Conservation (phyloP, 768 basidiomycete species). For the Phylloporus scabripes region DNA sequence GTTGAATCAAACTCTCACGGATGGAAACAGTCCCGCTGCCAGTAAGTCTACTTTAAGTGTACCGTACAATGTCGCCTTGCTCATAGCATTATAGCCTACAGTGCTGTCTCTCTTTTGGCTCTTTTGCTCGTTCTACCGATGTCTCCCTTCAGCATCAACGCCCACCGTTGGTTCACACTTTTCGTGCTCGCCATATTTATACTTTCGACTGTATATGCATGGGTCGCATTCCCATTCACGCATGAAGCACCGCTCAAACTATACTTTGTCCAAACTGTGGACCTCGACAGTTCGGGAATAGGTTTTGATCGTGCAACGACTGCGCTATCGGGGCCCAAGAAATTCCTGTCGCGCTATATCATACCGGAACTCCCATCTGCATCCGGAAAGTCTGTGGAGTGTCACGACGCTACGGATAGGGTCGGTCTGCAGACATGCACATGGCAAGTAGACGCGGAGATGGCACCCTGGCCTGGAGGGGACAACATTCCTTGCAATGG, state of each 20-base stretch:
- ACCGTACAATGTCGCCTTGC: neutral
- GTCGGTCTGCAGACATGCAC: conserved; percentile 42
- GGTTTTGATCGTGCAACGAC: conserved; percentile 35
- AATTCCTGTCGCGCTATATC: conserved; percentile 40
- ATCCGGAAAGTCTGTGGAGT: conserved; percentile 31
- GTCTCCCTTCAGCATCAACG: conserved; percentile 56
- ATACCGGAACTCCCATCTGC: conserved; percentile 51
- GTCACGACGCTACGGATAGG: conserved; percentile 23
- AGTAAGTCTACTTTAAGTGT: conserved; percentile 36
- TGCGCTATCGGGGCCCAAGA: conserved; percentile 38
- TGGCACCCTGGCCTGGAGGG: conserved; percentile 37
- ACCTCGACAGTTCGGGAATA: conserved; percentile 32
- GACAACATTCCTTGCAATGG: neutral
- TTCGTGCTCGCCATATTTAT: conserved; percentile 39
- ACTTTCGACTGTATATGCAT: conserved; percentile 38
- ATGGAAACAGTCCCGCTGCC: conserved; percentile 47
- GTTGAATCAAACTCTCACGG: conserved; percentile 53
- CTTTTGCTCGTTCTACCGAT: conserved; percentile 53
- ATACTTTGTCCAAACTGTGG: conserved; percentile 61
- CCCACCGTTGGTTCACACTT: conserved; percentile 36
- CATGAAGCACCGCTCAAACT: conserved; percentile 58
- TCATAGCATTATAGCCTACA: conserved; percentile 42
- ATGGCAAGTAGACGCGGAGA: conserved; percentile 39
- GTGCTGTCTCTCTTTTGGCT: conserved; percentile 38
- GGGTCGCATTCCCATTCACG: conserved; percentile 58